Evolutionary conservation across 2,329 filamentous ascomycete genomes (phyloP), one percentile per base, ranked within the genome.

Genomic region (Monosporascus sp.): DNA sequence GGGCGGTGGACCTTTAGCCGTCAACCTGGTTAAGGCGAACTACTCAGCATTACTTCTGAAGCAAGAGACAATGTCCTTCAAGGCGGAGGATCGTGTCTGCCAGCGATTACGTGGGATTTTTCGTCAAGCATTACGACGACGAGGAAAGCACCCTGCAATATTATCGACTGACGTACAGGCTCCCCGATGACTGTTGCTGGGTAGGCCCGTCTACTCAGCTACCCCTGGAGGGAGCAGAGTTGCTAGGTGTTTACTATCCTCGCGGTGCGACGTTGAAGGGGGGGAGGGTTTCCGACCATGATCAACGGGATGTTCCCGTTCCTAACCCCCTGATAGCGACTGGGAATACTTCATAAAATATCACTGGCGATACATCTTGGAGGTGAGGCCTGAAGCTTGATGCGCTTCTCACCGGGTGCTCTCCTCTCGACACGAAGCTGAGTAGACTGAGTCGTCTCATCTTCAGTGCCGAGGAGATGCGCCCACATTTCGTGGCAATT

Each of bases 31-130:
- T 7, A 70, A 75, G 37, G 76, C 76, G 35, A 78, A 78, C 49
- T 73, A 77, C 66, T 78, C 72, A 55, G 77, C 78, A 7, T 70
- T 81, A 37, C 70, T 82, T 5, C 72, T 81, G 35, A 82, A 61
- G 78, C 78, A 37, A 78, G 78, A 51, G 76, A 78, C 56, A 78
- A 80, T 56, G 72, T 78, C 56, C 72, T 70, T 15, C 52, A 53
- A 1, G 65, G 70, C 52, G 70, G 73, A 52, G 72, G 76, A 52
- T 69, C 72, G 18, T 61, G 59, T 44, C 60, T 59, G 17, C 66
- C 70, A 26, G 68, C 70, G 17, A 67, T 77, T 60, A 67, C 70
- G 50, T 82, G 79, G 79, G 76, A 80, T 81, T 78, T 66, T 82
- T 75, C 56, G 77, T 81, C 55, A 72, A 74, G 50, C 78, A 82